Evolutionary conservation across 116 monocot species (phyloP).

Genomic region (Cymodocea nodosa): DNA sequence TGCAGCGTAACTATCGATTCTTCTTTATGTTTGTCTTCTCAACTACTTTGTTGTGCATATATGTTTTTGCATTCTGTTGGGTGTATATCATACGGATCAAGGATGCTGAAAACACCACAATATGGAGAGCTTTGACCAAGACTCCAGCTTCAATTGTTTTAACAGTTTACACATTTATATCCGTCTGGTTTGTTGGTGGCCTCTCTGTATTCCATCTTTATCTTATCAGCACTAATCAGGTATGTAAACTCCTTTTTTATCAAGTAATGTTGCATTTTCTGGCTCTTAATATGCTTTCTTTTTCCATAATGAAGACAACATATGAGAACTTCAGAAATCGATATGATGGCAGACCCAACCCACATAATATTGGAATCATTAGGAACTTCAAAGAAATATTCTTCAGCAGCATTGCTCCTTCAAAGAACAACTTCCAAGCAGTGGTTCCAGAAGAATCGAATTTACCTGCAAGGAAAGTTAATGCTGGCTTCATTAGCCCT

Average conservation of each 20-base stretch:
- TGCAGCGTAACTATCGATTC: constrained; percentile 85
- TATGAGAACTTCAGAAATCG: constrained; percentile 91
- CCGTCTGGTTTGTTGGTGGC: constrained; percentile 71
- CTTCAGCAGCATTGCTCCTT: constrained; percentile 52
- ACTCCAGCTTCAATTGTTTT: constrained; percentile 60
- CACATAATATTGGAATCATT: constrained; percentile 48
- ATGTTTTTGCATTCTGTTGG: constrained; percentile 79
- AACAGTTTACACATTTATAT: constrained; percentile 48
- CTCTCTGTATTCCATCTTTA: constrained; percentile 69
- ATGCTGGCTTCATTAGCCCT: constrained; percentile 47
- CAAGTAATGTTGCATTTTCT: not conserved
- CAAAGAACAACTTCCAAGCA: constrained; percentile 62
- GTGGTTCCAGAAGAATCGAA: constrained; percentile 25
- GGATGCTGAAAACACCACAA: constrained; percentile 38
- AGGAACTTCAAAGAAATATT: constrained; percentile 68
- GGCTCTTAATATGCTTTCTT: not conserved
- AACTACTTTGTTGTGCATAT: constrained; percentile 69
- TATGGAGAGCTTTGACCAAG: constrained; percentile 68
- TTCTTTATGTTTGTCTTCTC: constrained; percentile 86
- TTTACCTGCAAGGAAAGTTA: constrained; percentile 4
- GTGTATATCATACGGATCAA: constrained; percentile 49
- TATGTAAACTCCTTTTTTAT: constrained; percentile 6
- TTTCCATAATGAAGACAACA: constrained; percentile 42
- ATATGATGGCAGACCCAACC: constrained; percentile 65
- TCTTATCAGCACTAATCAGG: constrained; percentile 80